phyloP scores from a whole-genome alignment of 805 yeast species.

The Priceomyces medius region DNA sequence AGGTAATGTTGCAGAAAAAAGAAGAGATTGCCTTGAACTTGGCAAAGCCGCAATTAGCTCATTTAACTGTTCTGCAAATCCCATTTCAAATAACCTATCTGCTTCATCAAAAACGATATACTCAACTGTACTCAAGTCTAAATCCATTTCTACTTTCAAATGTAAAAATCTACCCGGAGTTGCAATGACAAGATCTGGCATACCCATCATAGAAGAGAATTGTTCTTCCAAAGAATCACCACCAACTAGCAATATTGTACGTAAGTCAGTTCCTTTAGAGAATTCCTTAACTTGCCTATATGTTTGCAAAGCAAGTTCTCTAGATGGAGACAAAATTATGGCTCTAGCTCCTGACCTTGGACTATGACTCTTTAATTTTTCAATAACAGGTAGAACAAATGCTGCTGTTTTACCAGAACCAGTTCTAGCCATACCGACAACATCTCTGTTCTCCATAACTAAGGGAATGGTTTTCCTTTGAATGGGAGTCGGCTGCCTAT shows the following conservation, averaged over 20 bases:
- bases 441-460: slow-evolving; percentile 83
- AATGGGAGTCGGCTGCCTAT: slow-evolving; percentile 94
- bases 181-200: slow-evolving; percentile 93
- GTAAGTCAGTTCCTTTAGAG: slow-evolving; percentile 75
- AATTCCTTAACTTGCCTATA: slow-evolving; percentile 86
- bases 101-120: slow-evolving; percentile 97
- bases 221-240: slow-evolving; percentile 99
- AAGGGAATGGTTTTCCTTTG: slow-evolving; percentile 94
- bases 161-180: slow-evolving; percentile 98
- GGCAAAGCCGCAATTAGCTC: slow-evolving; percentile 86
- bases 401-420: slow-evolving; percentile 99
- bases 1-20: slow-evolving; percentile 95
- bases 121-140: slow-evolving; percentile 80
- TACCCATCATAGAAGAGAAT: slow-evolving; percentile 85
- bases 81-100: slow-evolving; percentile 94
- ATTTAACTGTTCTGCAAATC: slow-evolving; percentile 89
- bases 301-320: slow-evolving; percentile 96
- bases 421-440: slow-evolving; percentile 99
- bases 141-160: slow-evolving; percentile 90
- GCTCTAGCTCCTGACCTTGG: slow-evolving; percentile 90
- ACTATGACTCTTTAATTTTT: slow-evolving; percentile 76
- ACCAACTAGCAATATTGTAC: slow-evolving; percentile 83
- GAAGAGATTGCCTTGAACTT: slow-evolving; percentile 75
- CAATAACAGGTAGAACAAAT: slow-evolving; percentile 85
- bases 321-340: slow-evolving; percentile 84